Conservation (phyloP, 495 filamentous ascomycete species). For the Tuber aestivum region DNA sequence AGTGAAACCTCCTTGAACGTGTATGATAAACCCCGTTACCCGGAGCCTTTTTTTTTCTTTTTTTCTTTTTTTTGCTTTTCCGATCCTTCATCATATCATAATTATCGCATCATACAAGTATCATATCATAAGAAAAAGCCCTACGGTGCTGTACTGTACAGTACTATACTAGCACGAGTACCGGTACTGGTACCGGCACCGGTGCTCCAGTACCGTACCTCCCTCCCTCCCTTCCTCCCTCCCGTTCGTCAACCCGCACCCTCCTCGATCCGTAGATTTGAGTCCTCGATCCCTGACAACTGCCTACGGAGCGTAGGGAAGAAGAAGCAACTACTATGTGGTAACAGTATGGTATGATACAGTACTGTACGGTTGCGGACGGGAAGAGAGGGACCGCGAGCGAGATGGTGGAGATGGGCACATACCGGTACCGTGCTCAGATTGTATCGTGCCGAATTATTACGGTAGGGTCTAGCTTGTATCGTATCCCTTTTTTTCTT, state of each 20-base stretch:
- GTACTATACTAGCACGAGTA: too few species aligned
- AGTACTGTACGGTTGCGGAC: not conserved
- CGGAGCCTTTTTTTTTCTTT: not conserved
- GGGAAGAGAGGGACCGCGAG: too few species aligned
- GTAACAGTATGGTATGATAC: conserved; percentile 1
- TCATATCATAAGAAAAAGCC: not conserved
- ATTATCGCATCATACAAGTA: not conserved
- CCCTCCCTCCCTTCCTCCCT: not conserved
- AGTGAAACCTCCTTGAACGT: not conserved
- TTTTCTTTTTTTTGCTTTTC: not conserved
- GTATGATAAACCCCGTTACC: not conserved
- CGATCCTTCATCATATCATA: not conserved
- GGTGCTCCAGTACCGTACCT: too few species aligned
- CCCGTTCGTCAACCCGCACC: not conserved
- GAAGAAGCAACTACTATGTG: conserved; percentile 20
- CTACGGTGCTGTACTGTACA: not conserved
- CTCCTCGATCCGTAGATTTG: not conserved
- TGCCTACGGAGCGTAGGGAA: not conserved
- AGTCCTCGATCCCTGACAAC: not conserved
- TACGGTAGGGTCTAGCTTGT: not conserved
- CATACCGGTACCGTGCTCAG: too few species aligned
- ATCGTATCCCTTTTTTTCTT: not conserved
- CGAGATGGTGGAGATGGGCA: not conserved
- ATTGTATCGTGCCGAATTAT: not conserved
- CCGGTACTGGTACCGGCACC: not conserved